Percentiles rank a stretch among this genome's conserved stretches.
These are phyloP conservation scores for Rhynchosporium secalis DNA, from an alignment of 2,329 filamentous ascomycete genomes.

Conservation along the genomic window DNA sequence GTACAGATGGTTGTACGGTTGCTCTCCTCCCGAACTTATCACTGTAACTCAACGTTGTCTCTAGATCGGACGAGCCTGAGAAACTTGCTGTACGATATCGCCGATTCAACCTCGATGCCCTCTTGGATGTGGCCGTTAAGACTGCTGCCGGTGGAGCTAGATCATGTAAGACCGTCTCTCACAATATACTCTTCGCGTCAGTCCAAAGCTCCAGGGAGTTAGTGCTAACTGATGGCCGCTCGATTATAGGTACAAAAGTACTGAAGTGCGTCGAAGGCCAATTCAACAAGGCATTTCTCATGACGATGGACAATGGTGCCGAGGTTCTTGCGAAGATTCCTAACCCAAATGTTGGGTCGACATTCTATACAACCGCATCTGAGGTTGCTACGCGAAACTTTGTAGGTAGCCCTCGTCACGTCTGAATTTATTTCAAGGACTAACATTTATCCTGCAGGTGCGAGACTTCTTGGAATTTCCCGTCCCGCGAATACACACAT, in stretches of 20 bases:
- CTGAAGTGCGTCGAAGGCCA: constrained; percentile 28
- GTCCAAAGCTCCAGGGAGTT: constrained; percentile 1
- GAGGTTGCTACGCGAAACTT: constrained; percentile 30
- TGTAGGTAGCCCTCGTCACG: constrained; percentile 15
- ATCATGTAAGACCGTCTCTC: constrained; percentile 24
- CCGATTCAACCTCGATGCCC: constrained; percentile 34
- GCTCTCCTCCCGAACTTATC: constrained; percentile 12
- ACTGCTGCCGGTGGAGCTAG: constrained; percentile 21
- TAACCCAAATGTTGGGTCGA: constrained; percentile 28
- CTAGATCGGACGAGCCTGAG: constrained; percentile 33
- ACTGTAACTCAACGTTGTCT: constrained; percentile 17
- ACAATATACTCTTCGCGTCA: background rate
- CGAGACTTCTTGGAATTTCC: constrained; percentile 24
- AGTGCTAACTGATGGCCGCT: constrained; percentile 15
- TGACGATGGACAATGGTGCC: constrained; percentile 31
- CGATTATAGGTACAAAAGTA: constrained; percentile 26
- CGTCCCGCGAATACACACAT: constrained; percentile 25
- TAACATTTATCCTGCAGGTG: constrained; percentile 22
- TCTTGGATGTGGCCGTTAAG: constrained; percentile 30
- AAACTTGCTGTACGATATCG: constrained; percentile 36
- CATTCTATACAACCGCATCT: constrained; percentile 31
- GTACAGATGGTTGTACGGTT: constrained; percentile 35
- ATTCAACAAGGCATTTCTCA: constrained; percentile 30
- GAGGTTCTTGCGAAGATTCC: constrained; percentile 30
- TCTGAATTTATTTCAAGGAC: constrained; percentile 2